Conservation (phyloP, 257 asterid genomes). For the Solanum neorickii region DNA sequence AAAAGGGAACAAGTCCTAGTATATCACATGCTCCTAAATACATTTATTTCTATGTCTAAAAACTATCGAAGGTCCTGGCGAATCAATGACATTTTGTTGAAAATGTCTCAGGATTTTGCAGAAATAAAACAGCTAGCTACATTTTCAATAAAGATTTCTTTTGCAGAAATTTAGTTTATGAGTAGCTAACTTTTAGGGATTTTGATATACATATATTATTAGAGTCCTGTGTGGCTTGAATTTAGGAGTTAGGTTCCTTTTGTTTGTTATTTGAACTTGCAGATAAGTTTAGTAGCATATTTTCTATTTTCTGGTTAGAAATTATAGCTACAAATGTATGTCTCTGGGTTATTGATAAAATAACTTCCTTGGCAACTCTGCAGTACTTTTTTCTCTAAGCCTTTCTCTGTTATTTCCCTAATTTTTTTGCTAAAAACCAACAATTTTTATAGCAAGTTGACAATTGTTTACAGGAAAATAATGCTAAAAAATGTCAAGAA, state of each 20-base stretch:
- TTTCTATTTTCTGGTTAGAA: neutral
- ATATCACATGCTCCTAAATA: neutral
- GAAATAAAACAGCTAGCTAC: neutral
- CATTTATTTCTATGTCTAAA: neutral
- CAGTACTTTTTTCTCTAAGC: neutral
- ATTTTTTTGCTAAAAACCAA: neutral
- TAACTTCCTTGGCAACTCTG: neutral
- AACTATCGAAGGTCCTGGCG: neutral
- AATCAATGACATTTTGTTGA: neutral
- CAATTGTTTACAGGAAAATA: neutral
- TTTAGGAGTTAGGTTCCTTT: neutral
- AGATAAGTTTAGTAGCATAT: neutral
- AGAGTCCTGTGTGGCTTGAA: neutral
- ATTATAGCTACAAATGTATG: neutral
- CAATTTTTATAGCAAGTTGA: neutral
- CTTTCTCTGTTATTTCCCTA: neutral
- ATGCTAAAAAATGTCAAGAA: neutral
- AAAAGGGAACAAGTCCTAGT: neutral
- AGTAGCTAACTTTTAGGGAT: neutral
- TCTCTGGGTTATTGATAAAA: neutral
- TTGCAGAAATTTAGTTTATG: neutral
- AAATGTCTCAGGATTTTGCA: neutral
- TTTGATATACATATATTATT: neutral
- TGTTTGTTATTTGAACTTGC: neutral
- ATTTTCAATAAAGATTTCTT: neutral